Evolutionary conservation across 2,329 filamentous ascomycete genomes (phyloP), one percentile per base, ranked within the genome.

Genomic region (Aureobasidium sp.): DNA sequence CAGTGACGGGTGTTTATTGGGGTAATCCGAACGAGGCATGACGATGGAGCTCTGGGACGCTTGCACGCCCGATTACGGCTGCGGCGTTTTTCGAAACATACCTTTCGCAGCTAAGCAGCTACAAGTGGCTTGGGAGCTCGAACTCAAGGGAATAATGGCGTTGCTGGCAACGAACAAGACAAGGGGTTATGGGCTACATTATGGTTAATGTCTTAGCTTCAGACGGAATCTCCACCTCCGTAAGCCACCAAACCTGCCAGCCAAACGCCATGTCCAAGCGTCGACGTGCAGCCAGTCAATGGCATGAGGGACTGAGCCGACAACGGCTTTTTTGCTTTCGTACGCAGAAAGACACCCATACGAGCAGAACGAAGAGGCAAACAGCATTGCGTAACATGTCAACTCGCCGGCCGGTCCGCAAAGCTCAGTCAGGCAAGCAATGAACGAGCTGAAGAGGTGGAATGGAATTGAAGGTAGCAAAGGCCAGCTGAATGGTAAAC

Each of bases 241-340:
- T 42, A 59, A 49, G 57, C 57, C 57, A 59, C 45, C 37, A 21
- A 42, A 50, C 34, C 44, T 59, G 42, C 42, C 57, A 59, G 57
- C 44, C 57, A 59, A 59, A 59, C 57, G 57, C 57, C 57, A 42
- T 59, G 57, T 50, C 57, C 34, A 59, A 59, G 57, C 57, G 34
- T 42, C 32, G n/a, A 21, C 36, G n/a, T n/a, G n/a, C 57, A 50
- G 57, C 57, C 57, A 59, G 57, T 59, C 45, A 50, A 50, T 27
- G 45, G 57, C 34, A 34, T 16, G 34, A 59, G 44, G 36, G 16
- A 50, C 25, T 16, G 37, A 41, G 11, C 57, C 42, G 45, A 36
- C 41, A 49, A 59, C 44, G 57, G 57, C 34, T 42, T 42, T 59
- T 59, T 50, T 44, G 57, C 57, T 59, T 34, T 59, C 57, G 57